These are phyloP conservation scores for Stephania cephalantha DNA, from an alignment of 164 flowering plant species.

Conservation along the genomic window DNA sequence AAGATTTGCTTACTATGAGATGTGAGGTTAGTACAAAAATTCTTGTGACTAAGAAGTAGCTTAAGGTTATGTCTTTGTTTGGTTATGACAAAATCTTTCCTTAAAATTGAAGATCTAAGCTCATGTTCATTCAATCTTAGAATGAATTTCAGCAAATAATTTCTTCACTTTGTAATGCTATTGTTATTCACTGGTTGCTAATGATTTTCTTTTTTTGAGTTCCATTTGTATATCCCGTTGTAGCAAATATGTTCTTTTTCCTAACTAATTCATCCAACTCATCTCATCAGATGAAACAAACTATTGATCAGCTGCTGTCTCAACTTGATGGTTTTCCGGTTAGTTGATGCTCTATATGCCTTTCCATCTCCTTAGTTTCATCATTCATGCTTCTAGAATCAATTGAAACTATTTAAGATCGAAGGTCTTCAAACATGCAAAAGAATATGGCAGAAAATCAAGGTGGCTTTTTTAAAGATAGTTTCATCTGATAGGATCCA, in stretches of 20 bases:
- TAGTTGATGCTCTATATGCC: constrained; percentile 11
- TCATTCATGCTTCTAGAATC: no score
- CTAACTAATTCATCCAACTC: not conserved
- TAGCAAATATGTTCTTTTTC: not conserved
- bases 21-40: no score
- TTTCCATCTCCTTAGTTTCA: no score
- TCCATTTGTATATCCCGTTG: not conserved
- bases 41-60: no score
- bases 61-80: not conserved
- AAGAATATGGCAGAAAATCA: no score
- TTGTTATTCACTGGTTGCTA: not conserved
- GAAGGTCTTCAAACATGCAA: no score
- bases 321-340: constrained; percentile 42
- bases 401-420: no score
- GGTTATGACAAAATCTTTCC: not conserved
- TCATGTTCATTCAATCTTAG: not conserved
- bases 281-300: constrained; percentile 40
- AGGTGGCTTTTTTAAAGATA: no score
- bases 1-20: no score
- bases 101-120: not conserved
- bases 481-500: no score
- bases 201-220: not conserved
- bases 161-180: not conserved
- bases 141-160: not conserved
- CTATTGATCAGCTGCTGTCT: constrained; percentile 35